These are phyloP conservation scores for Theobroma cacao DNA, from an alignment of 345 rosid species.

Conservation along the genomic window DNA sequence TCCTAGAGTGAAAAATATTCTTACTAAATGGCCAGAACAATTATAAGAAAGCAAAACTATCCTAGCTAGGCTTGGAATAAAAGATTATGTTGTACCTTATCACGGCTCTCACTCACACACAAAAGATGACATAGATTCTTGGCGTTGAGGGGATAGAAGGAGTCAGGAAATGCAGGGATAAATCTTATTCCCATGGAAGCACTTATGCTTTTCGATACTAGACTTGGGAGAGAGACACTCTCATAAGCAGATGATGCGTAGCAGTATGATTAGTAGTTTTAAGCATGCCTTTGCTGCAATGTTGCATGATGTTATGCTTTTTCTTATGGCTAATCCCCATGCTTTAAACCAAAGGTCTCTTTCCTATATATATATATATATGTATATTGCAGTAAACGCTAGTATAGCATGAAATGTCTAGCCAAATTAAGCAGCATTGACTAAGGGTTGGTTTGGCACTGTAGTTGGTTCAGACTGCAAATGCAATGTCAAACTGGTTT, in stretches of 20 bases:
- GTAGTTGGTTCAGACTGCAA: background rate
- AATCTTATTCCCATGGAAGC: slow-evolving; percentile 13
- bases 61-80: background rate
- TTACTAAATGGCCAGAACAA: background rate
- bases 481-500: background rate
- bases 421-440: background rate
- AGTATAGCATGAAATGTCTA: background rate
- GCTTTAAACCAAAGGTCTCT: background rate
- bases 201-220: slow-evolving; percentile 14
- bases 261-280: background rate
- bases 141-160: slow-evolving; percentile 1
- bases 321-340: background rate
- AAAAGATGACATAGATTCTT: slow-evolving; percentile 24
- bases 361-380: background rate
- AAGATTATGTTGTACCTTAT: background rate
- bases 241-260: background rate
- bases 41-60: background rate
- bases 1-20: background rate
- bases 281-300: background rate
- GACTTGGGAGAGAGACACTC: background rate
- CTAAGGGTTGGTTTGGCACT: background rate
- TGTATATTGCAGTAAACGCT: background rate
- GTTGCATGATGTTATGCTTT: background rate
- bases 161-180: background rate
- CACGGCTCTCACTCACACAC: background rate